phyloP scores from a whole-genome alignment of 2,329 filamentous ascomycete genomes.

The Alternaria ethzedia region DNA sequence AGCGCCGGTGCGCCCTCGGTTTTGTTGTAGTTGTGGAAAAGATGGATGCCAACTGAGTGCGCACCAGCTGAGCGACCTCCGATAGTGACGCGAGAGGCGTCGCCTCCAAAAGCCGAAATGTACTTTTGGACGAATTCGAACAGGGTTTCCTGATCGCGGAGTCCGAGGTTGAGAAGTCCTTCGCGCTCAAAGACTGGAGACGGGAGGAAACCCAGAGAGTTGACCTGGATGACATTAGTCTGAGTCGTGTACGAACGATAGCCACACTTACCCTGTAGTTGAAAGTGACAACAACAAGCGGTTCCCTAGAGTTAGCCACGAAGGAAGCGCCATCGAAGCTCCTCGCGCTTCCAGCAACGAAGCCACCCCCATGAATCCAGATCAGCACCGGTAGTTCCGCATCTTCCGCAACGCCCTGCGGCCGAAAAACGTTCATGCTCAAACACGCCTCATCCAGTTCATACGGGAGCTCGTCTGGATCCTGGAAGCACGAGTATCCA shows the following conservation, averaged over 20 bases:
- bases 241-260: not conserved
- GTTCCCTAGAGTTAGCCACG: slow-evolving; percentile 30
- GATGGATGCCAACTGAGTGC: slow-evolving; percentile 37
- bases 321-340: slow-evolving; percentile 37
- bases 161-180: slow-evolving; percentile 37
- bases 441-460: slow-evolving; percentile 32
- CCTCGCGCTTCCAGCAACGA: slow-evolving; percentile 28
- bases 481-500: slow-evolving; percentile 52
- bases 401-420: slow-evolving; percentile 18
- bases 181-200: slow-evolving; percentile 30
- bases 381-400: slow-evolving; percentile 36
- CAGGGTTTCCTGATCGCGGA: slow-evolving; percentile 26
- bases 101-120: slow-evolving; percentile 50
- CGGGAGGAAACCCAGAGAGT: slow-evolving; percentile 36
- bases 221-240: not conserved
- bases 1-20: slow-evolving; percentile 24
- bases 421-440: slow-evolving; percentile 36
- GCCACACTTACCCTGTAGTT: slow-evolving; percentile 29
- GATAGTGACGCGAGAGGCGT: slow-evolving; percentile 45
- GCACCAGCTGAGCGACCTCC: slow-evolving; percentile 49
- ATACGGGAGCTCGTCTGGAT: slow-evolving; percentile 43
- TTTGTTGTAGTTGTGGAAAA: slow-evolving; percentile 39
- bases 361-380: slow-evolving; percentile 39
- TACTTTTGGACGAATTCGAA: slow-evolving; percentile 49
- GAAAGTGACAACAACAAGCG: slow-evolving; percentile 35